Evolutionary conservation across 441 rosid species (phyloP), one percentile per base, ranked within the genome.

Genomic region (Manihot esculenta): DNA sequence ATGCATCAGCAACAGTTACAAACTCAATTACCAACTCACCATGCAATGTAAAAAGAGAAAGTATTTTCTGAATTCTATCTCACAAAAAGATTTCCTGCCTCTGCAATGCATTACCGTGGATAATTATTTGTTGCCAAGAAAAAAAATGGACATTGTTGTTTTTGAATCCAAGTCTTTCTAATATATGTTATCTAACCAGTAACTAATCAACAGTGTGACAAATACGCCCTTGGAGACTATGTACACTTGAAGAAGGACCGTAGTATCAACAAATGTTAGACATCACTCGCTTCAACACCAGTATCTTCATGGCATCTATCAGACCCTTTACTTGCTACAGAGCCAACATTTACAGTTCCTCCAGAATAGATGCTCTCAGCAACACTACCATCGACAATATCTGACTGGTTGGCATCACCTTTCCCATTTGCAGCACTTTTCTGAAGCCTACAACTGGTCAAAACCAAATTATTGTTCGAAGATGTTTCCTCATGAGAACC

Each of bases 341-440:
- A 50, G 61, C 57, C 27, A 62, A 56, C 27, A 62, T 42, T 44
- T 7, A 61, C 48, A 67, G 55, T 61, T 61, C 64, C 68, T 30
- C 30, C 67, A 26, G 56, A 26, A 13, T 12, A 60, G 41, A 23
- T 51, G 71, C 53, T 53, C 64, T 50, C 61, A 3, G 48, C 61
- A 41, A 42, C 17, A 18, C 21, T 15, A 62, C 17, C 68, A 58
- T 68, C 62, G 7, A 33, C 70, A 51, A 10, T 41, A 63, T 65
- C 68, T 6, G 20, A 11, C 38, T 47, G n/a, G n/a, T 12, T 42
- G 48, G 35, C 23, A 38, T 35, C 74, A 58, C 50, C 58, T 33
- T 60, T 60, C 23, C 65, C 78, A 70, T 54, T 48, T 60, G 72
- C 67, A 23, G 45, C 62, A 53, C 23, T 66, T 45, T 67, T 62